A percentile compares a stretch with the other conserved stretches of the same genome.
These are phyloP conservation scores for Neurospora discreta DNA, from an alignment of 495 filamentous ascomycete species.

Conservation along the genomic window DNA sequence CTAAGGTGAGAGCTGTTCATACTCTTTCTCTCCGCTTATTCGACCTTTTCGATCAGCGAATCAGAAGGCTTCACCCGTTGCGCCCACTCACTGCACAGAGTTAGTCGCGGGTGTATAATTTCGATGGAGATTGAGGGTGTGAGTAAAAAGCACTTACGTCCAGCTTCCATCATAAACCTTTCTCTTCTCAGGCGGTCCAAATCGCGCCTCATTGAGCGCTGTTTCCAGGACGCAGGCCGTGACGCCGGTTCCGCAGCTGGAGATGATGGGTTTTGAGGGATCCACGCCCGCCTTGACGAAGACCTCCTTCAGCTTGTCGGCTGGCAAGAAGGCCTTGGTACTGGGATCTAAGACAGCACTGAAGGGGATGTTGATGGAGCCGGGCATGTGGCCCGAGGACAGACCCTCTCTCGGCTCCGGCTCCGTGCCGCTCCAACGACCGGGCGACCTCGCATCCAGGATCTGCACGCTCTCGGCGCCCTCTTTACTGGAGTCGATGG, in stretches of 20 bases:
- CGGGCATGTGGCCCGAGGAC: slow-evolving; percentile 85
- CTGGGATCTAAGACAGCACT: slow-evolving; percentile 68
- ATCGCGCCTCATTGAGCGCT: slow-evolving; percentile 68
- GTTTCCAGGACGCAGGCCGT: slow-evolving; percentile 90
- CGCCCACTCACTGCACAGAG: slow-evolving; percentile 52
- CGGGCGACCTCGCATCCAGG: slow-evolving; percentile 73
- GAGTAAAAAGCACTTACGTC: slow-evolving; percentile 59
- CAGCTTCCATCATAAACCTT: slow-evolving; percentile 93
- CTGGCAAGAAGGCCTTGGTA: slow-evolving; percentile 68
- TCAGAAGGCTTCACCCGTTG: slow-evolving; percentile 41
- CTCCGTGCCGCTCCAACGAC: slow-evolving; percentile 70
- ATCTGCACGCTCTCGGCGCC: slow-evolving; percentile 74
- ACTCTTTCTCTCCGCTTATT: slow-evolving; percentile 3
- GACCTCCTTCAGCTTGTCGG: slow-evolving; percentile 58
- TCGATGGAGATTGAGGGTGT: not conserved
- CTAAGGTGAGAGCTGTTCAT: not conserved
- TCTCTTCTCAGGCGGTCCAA: slow-evolving; percentile 52
- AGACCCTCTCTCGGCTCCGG: slow-evolving; percentile 81
- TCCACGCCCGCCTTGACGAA: slow-evolving; percentile 70
- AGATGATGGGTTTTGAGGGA: slow-evolving; percentile 75
- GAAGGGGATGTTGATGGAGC: slow-evolving; percentile 74
- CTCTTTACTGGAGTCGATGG: slow-evolving; percentile 63
- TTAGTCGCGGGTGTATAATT: not conserved
- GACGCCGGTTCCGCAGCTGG: slow-evolving; percentile 85
- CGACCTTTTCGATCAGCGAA: slow-evolving; percentile 25